Base-by-base conservation (phyloP, 140 eudicot species). In the Flaveria floridana region DNA sequence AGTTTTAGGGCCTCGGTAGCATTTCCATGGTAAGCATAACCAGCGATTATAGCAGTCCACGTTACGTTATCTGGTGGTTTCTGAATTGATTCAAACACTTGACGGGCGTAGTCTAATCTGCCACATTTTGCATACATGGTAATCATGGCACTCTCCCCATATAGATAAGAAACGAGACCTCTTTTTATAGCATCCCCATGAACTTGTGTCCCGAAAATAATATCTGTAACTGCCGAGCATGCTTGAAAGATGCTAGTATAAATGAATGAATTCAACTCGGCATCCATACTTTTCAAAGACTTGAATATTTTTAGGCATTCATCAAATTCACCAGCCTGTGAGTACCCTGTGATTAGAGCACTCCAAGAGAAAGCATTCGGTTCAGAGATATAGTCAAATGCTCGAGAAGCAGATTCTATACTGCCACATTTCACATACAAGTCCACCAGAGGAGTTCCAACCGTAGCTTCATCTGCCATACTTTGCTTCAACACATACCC, bases 31-130 rank as follows among this genome's bases (percentile, higher is more conserved):
- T 76, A 76, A 37, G 86, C 88, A 76, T 74, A 83, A 18, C 80
- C 88, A 0, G 84, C 86, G 19, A 86, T 84, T 34, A 86, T 84
- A 68, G 88, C 82, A 7, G 84, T 83, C 91, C 91, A 86, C 7
- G 83, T 76, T 65, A 86, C 84, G 23, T 78, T 79, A 76, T 84
- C 88, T 7, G 53, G 2, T 1, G 86, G 86, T 74, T 67, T 74
- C 51, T 28, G 52, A 37, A 86, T 79, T 2, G 79, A 78, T 10
- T 86, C 81, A 65, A 86, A 86, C 21, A 76, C 84, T 73, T 51
- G 56, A 7, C 19, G 70, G 3, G 88, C 88, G 19, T 70, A 72
- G 37, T 84, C 86, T 68, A 84, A 63, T 26, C 65, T 51, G 0
- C 88, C 88, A 76, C 88, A 84, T 76, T 82, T 76, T 16, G 86